Base-by-base conservation (phyloP, 2,329 filamentous ascomycete species). In the Colletotrichum salicis region DNA sequence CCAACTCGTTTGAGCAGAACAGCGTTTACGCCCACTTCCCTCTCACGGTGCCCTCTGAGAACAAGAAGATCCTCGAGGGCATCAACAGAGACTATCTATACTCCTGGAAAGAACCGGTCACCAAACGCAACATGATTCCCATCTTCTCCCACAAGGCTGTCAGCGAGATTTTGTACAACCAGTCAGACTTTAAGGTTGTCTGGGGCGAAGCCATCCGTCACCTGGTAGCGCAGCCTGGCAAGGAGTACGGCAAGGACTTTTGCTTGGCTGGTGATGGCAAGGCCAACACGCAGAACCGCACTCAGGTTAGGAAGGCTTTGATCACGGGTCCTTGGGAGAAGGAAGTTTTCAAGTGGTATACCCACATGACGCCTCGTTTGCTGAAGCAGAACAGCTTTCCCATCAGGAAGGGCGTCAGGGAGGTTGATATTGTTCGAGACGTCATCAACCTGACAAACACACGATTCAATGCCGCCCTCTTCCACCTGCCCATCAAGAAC, bases 21-120 rank as follows among this genome's bases (percentile, higher is more conserved):
- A 91, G 89, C 55, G 86, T 92, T 70, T 91, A 92, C 76, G 90
- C 88, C 7, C 89, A 91, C 76, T 90, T 87, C 78, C 89, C 86
- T 1, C 75, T 82, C 35, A 77, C 79, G 24, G 73, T 76, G 1
- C 79, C 79, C 1, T 31, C 73, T 0, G 89, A 91, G 73, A 92
- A 91, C 80, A 80, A 85, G 61, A 84, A 82, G n/a, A 90, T 91
- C 68, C 86, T 91, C 76, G 86, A 86, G 73, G 80, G 84, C 41
- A 83, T 92, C 2, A 85, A 85, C 33, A 85, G 87, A 66, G 86
- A 87, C 57, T 79, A 87, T 41, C 81, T 90, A 41, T 93, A 92
- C 80, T 87, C 86, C 60, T 92, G 87, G 81, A 86, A 88, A 11
- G 82, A 81, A 45, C 90, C 90, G 1, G 75, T 80, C 5, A 82